These are phyloP conservation scores for Dipteronia dyeriana DNA, from an alignment of 345 rosid genomes.

Conservation along the genomic window DNA sequence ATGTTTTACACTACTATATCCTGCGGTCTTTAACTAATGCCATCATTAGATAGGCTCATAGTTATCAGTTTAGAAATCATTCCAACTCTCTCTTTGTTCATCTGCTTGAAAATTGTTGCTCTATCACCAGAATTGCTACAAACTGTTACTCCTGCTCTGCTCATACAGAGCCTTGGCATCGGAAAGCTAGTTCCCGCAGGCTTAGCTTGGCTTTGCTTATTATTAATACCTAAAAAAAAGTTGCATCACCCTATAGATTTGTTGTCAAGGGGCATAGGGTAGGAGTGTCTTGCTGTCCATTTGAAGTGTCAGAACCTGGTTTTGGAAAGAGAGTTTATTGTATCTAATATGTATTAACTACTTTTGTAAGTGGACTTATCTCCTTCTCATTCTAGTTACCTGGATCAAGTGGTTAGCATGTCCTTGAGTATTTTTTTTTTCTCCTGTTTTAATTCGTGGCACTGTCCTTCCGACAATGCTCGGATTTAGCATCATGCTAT, in stretches of 20 bases:
- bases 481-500: not conserved
- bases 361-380: not conserved
- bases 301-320: not conserved
- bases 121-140: not conserved
- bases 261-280: not conserved
- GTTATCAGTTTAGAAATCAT: too few relatives aligned
- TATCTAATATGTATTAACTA: not conserved
- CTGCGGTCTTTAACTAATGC: not conserved
- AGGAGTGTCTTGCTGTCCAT: not conserved
- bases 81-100: too few relatives aligned
- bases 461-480: not conserved
- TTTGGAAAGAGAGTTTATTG: not conserved
- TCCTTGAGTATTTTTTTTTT: not conserved
- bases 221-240: not conserved
- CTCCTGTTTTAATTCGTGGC: not conserved
- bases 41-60: not conserved
- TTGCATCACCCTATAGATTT: not conserved
- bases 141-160: not conserved
- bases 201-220: not conserved
- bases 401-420: not conserved
- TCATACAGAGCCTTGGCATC: not conserved
- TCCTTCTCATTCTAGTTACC: not conserved
- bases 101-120: too few relatives aligned
- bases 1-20: not conserved
- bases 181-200: not conserved